Evolutionary conservation across 805 yeast species (phyloP), one percentile per base, ranked within the genome.

Genomic region (Barnettozyma pratensis): DNA sequence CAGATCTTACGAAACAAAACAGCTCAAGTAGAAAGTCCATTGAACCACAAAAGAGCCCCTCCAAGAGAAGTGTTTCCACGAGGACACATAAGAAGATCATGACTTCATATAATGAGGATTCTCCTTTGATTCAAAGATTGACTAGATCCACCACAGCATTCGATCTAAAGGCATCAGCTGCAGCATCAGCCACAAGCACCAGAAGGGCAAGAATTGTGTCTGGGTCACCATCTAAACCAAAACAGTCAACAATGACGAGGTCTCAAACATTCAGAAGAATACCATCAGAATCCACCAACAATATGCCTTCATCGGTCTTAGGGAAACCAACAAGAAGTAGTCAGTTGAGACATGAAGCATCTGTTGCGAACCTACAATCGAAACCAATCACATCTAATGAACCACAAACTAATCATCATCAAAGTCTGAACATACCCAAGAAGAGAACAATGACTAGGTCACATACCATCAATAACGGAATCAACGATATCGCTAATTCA

Each of bases 91-190:
- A 28, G 29, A 45, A 35, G 28, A 34, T 26, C 4, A 25, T 44
- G 19, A 19, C 49, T 1, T 37, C 47, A 1, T 34, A 46, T 6
- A 37, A 28, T 8, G 55, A 52, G 28, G 52, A 56, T 11, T 53
- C 61, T 3, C 59, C 59, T 4, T 32, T 59, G 9, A n/a, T 60
- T 1, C 44, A 55, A 5, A 52, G 64, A 39, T 51, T 60, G 3
- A 58, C 64, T 1, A 47, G 57, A 28, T 57, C 64, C 2, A 59
- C 63, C 1, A 54, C 62, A 1, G 48, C 62, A 9, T 58, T 48
- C 11, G 32, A 56, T n/a, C 48, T 59, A 35, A 56, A 56, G 32
- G 11, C 41, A 11, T 35, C 36, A 10, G 6, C 19, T 7, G 26
- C 40, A 4, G 11, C 34, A 31, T 31, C 34, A 19, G 19, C 19